These are phyloP conservation scores for Brachypodium distachyon DNA, from an alignment of 202 grass and related monocot genomes.

Conservation along the genomic window DNA sequence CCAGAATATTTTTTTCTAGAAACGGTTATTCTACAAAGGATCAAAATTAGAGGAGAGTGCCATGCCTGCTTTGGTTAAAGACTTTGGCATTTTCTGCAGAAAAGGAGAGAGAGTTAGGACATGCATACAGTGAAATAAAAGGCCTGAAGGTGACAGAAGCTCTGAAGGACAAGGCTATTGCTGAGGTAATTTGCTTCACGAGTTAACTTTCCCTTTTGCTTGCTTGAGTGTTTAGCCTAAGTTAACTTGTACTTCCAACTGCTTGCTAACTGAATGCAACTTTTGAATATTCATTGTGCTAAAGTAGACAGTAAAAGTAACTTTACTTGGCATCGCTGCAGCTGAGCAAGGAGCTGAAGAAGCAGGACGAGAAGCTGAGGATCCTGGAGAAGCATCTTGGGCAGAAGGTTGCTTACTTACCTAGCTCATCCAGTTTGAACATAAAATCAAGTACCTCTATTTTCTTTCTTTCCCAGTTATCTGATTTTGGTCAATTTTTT, in stretches of 20 bases:
- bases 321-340: slow-evolving; percentile 20
- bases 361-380: slow-evolving; percentile 67
- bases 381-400: slow-evolving; percentile 65
- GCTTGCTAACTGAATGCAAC: not conserved
- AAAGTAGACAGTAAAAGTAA: not conserved
- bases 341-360: slow-evolving; percentile 75
- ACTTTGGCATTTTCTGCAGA: slow-evolving; percentile 36
- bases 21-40: not conserved
- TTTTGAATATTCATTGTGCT: too few relatives aligned
- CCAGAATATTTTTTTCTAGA: not conserved
- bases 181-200: slow-evolving; percentile 49
- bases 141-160: slow-evolving; percentile 57
- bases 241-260: not conserved
- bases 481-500: too few relatives aligned
- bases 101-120: slow-evolving; percentile 77
- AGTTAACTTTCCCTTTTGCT: too few relatives aligned
- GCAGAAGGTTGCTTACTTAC: slow-evolving; percentile 51
- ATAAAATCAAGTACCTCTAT: not conserved
- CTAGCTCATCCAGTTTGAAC: not conserved
- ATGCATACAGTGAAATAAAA: slow-evolving; percentile 65
- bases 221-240: not conserved
- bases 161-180: slow-evolving; percentile 79
- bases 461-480: not conserved
- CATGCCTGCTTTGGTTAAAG: not conserved
- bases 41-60: not conserved